Conservation (phyloP, 1,284 basidiomycete genomes). For the Ceratobasidium sp. region DNA sequence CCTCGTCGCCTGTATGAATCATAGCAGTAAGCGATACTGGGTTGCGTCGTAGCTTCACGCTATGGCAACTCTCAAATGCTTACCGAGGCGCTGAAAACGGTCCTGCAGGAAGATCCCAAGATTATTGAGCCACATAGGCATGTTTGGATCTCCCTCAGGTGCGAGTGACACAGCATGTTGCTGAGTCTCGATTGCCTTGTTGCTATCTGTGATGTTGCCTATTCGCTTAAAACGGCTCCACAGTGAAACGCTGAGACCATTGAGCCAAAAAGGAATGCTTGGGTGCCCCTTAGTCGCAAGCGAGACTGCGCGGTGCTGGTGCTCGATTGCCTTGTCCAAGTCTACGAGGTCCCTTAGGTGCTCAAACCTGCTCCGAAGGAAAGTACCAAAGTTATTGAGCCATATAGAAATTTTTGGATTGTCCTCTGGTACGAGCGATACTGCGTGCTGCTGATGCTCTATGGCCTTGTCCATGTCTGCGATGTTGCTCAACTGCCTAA, state of each 20-base stretch:
- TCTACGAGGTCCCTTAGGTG: neutral
- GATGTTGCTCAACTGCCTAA: neutral
- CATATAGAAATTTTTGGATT: neutral
- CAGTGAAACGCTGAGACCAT: neutral
- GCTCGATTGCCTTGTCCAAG: neutral
- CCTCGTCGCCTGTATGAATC: too few species aligned
- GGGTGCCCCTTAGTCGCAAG: neutral
- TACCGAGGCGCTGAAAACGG: too few species aligned
- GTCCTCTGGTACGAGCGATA: conserved; percentile 9
- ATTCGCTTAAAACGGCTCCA: neutral
- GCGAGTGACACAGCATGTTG: neutral
- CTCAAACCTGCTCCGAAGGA: neutral
- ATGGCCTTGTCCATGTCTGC: conserved; percentile 17
- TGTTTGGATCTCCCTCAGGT: neutral
- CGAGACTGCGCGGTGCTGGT: neutral
- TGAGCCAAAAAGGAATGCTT: neutral
- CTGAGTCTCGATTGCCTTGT: neutral
- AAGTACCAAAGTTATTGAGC: conserved; percentile 2
- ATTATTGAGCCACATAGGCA: neutral
- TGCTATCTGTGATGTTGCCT: neutral
- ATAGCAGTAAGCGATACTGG: too few species aligned
- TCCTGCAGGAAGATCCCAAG: neutral
- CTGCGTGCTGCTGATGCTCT: neutral
- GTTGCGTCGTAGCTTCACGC: too few species aligned
- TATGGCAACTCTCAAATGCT: too few species aligned